Evolutionary conservation across 306 rosid genomes (phyloP), one percentile per base, ranked within the genome.

Genomic region (Neltuma alba): DNA sequence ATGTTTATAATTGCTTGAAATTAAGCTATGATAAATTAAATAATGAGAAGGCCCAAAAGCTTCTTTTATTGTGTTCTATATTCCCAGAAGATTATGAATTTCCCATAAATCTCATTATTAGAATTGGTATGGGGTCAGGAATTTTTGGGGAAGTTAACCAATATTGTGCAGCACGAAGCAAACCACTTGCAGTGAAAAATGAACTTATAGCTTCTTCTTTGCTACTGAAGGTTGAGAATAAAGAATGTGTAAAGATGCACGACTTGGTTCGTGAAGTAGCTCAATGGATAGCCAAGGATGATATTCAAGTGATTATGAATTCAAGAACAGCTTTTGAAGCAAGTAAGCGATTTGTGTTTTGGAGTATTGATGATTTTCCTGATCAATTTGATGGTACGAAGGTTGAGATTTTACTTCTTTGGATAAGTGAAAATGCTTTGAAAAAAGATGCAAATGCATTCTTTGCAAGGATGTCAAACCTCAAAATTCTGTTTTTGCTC

Each of bases 1-100:
- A 8, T 52, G 68, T 75, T 40, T 84, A 71, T 52, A 36, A 8
- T 0, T 71, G 84, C 16, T 6, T 84, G 25, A 41, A 2, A 0
- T 41, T 76, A 44, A 80, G 87, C 70, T 84, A 28, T 40, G 82
- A 84, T 20, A 10, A 80, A 34, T 16, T 84, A 41, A 54, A 41
- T n/a, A 15, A 1, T 12, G 15, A 38, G 0, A 78, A 76, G 47
- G 72, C 79, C 27, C 58, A 76, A 57, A 25, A 44, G 21, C 72
- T 80, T 1, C 54, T 84, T 15, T 16, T 76, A 12, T 28, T 76
- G 38, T 80, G 82, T 15, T 80, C 81, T 20, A 38, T 80, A 0
- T 84, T 80, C 36, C 79, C 82, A 13, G 61, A 84, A 52, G 81
- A 70, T n/a, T 50, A 0, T 75, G 45, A 64, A 64, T 20, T 65